phyloP scores from a whole-genome alignment of 108 stramenopile genomes.

The Poteriospumella lacustris region DNA sequence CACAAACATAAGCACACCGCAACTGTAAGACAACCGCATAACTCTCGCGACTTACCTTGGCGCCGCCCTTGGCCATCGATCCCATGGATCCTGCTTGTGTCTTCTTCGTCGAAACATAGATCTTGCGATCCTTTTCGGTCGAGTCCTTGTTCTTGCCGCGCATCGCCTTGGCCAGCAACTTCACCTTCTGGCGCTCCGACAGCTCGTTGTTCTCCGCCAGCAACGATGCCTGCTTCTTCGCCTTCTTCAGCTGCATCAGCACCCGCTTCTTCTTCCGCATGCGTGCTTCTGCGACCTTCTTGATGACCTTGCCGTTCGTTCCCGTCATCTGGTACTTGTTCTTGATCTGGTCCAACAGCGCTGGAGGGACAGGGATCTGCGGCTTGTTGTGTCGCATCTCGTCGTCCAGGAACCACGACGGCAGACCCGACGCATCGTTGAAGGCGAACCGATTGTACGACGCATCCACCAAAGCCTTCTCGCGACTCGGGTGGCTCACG shows the following conservation, averaged over 20 bases:
- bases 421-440: conserved; percentile 90
- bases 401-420: conserved; percentile 97
- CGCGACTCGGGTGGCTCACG: conserved; percentile 79
- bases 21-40: too few relatives aligned
- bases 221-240: conserved; percentile 87
- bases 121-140: conserved; percentile 68
- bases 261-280: conserved; percentile 84
- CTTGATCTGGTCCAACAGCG: conserved; percentile 89
- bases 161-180: conserved; percentile 89
- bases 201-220: conserved; percentile 82
- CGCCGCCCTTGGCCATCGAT: conserved; percentile 27
- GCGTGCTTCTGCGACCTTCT: conserved; percentile 97
- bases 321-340: conserved; percentile 73
- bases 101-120: conserved; percentile 83
- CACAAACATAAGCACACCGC: neutral
- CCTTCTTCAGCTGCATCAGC: conserved; percentile 68
- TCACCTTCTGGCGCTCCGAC: conserved; percentile 88
- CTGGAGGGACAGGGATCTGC: conserved; percentile 86
- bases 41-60: conserved; percentile 35
- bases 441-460: conserved; percentile 97
- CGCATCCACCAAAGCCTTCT: conserved; percentile 85
- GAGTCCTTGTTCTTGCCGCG: conserved; percentile 61
- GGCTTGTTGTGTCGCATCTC: conserved; percentile 91
- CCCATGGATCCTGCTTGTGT: conserved; percentile 35
- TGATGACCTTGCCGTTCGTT: conserved; percentile 85